Base-by-base conservation (phyloP, 306 rosid genomes). In the Casuarina glauca region DNA sequence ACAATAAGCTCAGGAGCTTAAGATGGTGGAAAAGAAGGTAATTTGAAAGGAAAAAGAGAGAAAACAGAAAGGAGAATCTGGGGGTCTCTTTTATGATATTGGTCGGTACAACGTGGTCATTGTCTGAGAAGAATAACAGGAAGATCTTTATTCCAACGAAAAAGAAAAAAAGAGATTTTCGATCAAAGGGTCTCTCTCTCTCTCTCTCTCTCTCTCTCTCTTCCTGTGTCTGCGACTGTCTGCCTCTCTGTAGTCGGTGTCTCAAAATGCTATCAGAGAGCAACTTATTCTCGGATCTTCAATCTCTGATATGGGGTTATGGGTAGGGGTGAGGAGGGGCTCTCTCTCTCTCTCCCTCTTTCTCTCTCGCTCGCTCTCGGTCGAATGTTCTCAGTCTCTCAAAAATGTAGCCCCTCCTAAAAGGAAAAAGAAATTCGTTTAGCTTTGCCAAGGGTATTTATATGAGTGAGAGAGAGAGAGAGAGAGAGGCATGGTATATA, bases 261-360 rank as follows among this genome's bases (percentile, higher is more conserved):
- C 48, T 36, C 19, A 62, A 3, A 20, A 62, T 3, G 74, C 41
- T 67, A 51, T 76, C 36, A 16, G 57, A 6, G 53, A 4, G 26
- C 16, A 26, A 74, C 19, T 8, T 49, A 20, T 49, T 75, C 32
- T 67, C 53, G 52, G 80, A 76, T 76, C 80, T 67, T 67, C 67
- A 67, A 52, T 38, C 8, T 17, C 36, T 17, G 71, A 60, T 13
- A 61, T 20, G 35, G 35, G 20, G 74, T 7, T 41, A 3, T 51
- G 35, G 17, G 26, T 4, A 53, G 7, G 26, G 41, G 26, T 10
- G 45, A 53, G 9, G 50, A 46, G 39, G 70, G 61, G 9, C 64
- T 19, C 64, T 57, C 41, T 58, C 38, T 20, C 51, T 46, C 51
- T 48, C 51, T 48, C 48, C 5, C 48, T 44, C 7, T 44, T 9